These are phyloP conservation scores for Fusarium veterinarium DNA, from an alignment of 2,329 filamentous ascomycete species.

Conservation along the genomic window DNA sequence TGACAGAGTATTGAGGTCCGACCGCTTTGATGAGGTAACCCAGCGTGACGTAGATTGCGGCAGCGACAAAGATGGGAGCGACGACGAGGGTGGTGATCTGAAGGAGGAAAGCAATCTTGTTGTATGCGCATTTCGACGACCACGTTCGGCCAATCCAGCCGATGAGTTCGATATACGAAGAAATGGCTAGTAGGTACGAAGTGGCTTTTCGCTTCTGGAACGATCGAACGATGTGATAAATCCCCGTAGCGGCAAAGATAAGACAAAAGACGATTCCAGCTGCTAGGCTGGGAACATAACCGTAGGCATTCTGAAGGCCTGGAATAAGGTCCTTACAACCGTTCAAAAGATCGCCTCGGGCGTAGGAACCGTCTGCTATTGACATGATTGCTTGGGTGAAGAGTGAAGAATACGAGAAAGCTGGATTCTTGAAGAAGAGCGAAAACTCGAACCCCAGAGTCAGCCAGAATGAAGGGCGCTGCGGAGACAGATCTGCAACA, in stretches of 20 bases:
- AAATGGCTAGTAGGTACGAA: constrained; percentile 31
- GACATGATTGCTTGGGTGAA: constrained; percentile 9
- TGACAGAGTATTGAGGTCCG: constrained; percentile 56
- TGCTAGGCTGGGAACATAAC: constrained; percentile 35
- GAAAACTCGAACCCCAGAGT: background rate
- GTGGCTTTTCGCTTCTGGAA: constrained; percentile 34
- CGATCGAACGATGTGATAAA: constrained; percentile 35
- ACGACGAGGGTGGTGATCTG: constrained; percentile 60
- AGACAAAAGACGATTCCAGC: constrained; percentile 37
- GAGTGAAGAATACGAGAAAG: background rate
- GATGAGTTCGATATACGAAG: constrained; percentile 52
- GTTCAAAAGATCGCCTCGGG: constrained; percentile 35
- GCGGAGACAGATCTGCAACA: background rate
- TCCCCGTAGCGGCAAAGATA: constrained; percentile 23
- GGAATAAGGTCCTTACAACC: constrained; percentile 34
- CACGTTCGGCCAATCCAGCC: constrained; percentile 62
- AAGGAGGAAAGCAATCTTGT: constrained; percentile 60
- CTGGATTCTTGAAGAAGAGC: background rate
- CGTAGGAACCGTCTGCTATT: constrained; percentile 25
- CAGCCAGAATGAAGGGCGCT: background rate
- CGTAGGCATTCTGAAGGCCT: constrained; percentile 34
- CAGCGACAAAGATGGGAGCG: constrained; percentile 62
- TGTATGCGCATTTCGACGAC: constrained; percentile 62
- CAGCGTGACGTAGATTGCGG: constrained; percentile 62
- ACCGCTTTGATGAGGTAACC: constrained; percentile 58